Evolutionary conservation across 352 stramenopile species (phyloP).

Genomic region (Phytophthora fragariaefolia): DNA sequence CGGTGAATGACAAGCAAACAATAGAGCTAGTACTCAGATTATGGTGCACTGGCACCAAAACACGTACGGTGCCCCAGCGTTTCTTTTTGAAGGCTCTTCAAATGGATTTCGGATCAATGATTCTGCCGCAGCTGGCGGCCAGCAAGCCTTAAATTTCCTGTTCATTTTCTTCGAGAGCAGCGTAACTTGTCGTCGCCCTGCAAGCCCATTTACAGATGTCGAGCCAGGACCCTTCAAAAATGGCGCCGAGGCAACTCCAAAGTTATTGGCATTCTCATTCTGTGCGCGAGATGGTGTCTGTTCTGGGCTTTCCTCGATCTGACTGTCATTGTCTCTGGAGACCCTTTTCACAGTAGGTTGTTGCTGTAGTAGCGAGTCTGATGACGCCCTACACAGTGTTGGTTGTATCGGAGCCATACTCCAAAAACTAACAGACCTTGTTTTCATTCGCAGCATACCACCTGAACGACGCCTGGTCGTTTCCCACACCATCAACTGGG

Average conservation of each 20-base stretch:
- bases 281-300: not conserved
- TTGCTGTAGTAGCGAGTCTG: slow-evolving; percentile 33
- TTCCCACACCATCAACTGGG: slow-evolving; percentile 48
- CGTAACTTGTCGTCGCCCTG: slow-evolving; percentile 32
- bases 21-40: slow-evolving; percentile 37
- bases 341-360: slow-evolving; percentile 12
- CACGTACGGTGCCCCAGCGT: slow-evolving; percentile 29
- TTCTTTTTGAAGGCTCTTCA: slow-evolving; percentile 28
- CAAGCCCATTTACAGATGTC: not conserved
- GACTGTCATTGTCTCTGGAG: slow-evolving; percentile 1
- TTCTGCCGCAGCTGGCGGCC: slow-evolving; percentile 31
- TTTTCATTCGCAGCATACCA: slow-evolving; percentile 7
- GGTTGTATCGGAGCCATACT: slow-evolving; percentile 32
- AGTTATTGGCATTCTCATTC: slow-evolving; percentile 21
- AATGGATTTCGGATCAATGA: slow-evolving; percentile 46
- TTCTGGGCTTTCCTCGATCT: slow-evolving; percentile 8
- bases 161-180: slow-evolving; percentile 55
- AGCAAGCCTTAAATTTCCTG: slow-evolving; percentile 58
- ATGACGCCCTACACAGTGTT: slow-evolving; percentile 23
- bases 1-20: not conserved
- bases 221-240: slow-evolving; percentile 31
- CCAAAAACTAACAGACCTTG: slow-evolving; percentile 33
- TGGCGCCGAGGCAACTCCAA: slow-evolving; percentile 25
- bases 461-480: slow-evolving; percentile 11
- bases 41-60: slow-evolving; percentile 74